Conservation (phyloP, 2,329 filamentous ascomycete species). For the Pseudocercospora fijiensis region DNA sequence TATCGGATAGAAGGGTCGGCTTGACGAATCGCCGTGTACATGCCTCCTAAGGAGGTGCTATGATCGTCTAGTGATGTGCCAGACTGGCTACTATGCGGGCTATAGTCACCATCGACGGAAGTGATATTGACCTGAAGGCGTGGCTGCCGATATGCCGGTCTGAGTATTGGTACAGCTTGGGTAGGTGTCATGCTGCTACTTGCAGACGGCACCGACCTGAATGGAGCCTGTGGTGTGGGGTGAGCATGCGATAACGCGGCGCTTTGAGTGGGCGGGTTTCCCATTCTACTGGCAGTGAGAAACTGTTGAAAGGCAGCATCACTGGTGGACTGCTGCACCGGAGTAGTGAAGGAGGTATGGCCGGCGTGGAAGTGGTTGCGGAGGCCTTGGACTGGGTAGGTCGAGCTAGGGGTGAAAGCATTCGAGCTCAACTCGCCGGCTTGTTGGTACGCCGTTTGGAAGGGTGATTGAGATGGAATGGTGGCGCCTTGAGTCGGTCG, state of each 20-base stretch:
- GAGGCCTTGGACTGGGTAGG: neutral
- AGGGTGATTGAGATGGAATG: constrained; percentile 4
- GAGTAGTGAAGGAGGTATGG: neutral
- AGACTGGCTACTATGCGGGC: neutral
- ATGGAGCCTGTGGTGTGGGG: neutral
- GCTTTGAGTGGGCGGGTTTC: neutral
- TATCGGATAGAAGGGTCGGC: constrained; percentile 11
- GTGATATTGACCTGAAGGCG: neutral
- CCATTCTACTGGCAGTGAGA: neutral
- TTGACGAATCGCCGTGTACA: constrained; percentile 11
- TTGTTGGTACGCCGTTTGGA: neutral
- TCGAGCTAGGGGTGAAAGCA: neutral
- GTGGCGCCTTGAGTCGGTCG: neutral
- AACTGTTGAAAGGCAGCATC: neutral
- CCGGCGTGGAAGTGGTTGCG: neutral
- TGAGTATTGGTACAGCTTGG: neutral
- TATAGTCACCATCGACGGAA: neutral
- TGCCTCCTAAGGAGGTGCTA: neutral
- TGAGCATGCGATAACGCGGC: neutral
- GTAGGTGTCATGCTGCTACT: neutral
- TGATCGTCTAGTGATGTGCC: neutral
- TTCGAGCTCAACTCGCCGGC: neutral
- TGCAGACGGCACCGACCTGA: neutral
- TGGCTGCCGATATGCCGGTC: neutral
- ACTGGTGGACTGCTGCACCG: neutral